These are phyloP conservation scores for Tricholoma matsutake DNA, from an alignment of 768 basidiomycete species.

Conservation along the genomic window DNA sequence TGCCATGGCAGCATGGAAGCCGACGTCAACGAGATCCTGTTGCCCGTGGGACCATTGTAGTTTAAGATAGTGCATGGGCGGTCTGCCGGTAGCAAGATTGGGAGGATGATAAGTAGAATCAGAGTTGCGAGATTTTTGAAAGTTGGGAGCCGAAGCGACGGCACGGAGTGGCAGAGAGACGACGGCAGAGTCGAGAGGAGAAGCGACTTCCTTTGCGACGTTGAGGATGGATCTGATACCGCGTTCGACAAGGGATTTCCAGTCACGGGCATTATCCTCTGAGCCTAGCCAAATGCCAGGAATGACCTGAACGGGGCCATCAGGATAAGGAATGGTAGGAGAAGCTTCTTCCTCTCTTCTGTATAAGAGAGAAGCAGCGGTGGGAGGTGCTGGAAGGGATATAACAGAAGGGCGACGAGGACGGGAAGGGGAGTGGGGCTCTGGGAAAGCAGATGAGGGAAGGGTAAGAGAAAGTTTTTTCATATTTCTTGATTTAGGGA, in stretches of 20 bases:
- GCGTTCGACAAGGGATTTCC: constrained; percentile 63
- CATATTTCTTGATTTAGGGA: constrained; percentile 56
- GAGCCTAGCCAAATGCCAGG: constrained; percentile 89
- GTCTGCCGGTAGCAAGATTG: constrained; percentile 65
- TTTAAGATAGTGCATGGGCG: constrained; percentile 84
- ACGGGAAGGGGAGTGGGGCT: constrained; percentile 29
- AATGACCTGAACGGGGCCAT: constrained; percentile 82
- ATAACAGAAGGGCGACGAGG: constrained; percentile 67
- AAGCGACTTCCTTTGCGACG: constrained; percentile 87
- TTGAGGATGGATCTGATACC: constrained; percentile 83
- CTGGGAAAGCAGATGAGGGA: constrained; percentile 37
- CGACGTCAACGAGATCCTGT: constrained; percentile 74
- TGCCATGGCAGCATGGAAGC: constrained; percentile 76
- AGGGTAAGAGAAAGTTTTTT: constrained; percentile 74
- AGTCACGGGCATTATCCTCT: constrained; percentile 88
- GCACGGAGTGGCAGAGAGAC: constrained; percentile 50
- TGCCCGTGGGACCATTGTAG: constrained; percentile 95
- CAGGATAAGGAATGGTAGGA: constrained; percentile 64
- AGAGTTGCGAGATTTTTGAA: constrained; percentile 36
- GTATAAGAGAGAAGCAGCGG: constrained; percentile 49
- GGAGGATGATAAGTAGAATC: constrained; percentile 63
- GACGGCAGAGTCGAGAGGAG: constrained; percentile 55
- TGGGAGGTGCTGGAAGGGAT: constrained; percentile 60
- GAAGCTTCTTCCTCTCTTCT: constrained; percentile 66
- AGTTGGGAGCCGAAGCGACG: constrained; percentile 67